Evolutionary conservation across 2,329 filamentous ascomycete genomes (phyloP).

Genomic region (Exophiala viscosa): DNA sequence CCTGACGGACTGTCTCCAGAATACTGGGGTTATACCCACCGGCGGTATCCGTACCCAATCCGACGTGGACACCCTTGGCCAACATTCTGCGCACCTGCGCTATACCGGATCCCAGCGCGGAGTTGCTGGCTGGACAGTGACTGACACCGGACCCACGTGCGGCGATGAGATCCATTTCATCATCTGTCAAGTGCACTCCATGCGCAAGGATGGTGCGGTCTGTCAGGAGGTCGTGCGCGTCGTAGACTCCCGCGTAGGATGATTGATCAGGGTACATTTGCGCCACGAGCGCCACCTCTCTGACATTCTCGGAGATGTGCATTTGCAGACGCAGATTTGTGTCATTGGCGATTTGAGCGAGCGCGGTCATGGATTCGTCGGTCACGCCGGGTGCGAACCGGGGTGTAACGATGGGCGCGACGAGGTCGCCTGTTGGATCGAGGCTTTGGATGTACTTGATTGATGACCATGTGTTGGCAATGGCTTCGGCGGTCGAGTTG

Average conservation of each 20-base stretch:
- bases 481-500: constrained; percentile 54
- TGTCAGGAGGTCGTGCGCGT: constrained; percentile 64
- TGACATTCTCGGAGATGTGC: constrained; percentile 78
- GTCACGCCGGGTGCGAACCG: constrained; percentile 58
- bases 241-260: constrained; percentile 76
- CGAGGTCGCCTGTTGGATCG: constrained; percentile 60
- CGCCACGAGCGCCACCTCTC: constrained; percentile 68
- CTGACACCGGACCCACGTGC: constrained; percentile 61
- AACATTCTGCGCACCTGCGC: constrained; percentile 73
- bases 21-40: constrained; percentile 81
- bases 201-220: constrained; percentile 78
- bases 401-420: constrained; percentile 76
- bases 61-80: constrained; percentile 70
- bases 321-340: constrained; percentile 67
- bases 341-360: constrained; percentile 62
- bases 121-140: constrained; percentile 87
- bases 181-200: constrained; percentile 67
- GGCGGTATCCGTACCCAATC: constrained; percentile 84
- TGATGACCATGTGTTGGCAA: constrained; percentile 55
- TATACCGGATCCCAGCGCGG: constrained; percentile 72
- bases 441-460: constrained; percentile 63
- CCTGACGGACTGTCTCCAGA: constrained; percentile 74
- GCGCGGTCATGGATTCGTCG: constrained; percentile 50
- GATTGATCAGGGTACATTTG: constrained; percentile 61
- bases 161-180: constrained; percentile 64